Conservation (phyloP, 768 basidiomycete genomes). For the Lactarius akahatsu region DNA sequence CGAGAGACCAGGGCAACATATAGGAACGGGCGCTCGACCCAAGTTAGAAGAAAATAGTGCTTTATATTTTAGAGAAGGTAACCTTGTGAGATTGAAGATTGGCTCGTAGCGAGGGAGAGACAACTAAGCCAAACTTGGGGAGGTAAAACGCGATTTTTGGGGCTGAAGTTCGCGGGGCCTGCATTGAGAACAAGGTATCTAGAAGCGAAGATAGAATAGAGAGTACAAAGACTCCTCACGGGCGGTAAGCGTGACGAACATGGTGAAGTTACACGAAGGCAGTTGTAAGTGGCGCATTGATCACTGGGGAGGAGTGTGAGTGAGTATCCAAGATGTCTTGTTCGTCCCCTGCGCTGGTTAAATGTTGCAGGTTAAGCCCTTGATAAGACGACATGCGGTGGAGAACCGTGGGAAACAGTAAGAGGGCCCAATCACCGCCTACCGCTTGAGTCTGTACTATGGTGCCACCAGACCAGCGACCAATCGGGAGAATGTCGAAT, state of each 20-base stretch:
- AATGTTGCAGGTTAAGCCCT: neutral
- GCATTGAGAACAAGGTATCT: constrained; percentile 14
- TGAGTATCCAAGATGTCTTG: neutral
- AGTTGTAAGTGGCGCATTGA: neutral
- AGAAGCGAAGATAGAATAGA: neutral
- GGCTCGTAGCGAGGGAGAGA: constrained; percentile 5
- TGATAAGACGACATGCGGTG: neutral
- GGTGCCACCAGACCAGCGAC: neutral
- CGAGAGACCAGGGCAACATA: neutral
- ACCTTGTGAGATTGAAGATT: neutral
- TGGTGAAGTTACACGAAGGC: neutral
- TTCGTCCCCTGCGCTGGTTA: neutral
- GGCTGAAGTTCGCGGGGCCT: neutral
- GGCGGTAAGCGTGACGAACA: neutral
- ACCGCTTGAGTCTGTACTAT: neutral
- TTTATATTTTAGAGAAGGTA: constrained; percentile 1
- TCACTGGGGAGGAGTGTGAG: neutral
- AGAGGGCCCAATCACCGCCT: neutral
- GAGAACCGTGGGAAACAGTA: neutral
- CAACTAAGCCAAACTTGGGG: neutral
- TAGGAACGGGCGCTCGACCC: neutral
- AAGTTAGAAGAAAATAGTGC: neutral
- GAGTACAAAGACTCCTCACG: constrained; percentile 7
- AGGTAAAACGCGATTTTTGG: neutral
- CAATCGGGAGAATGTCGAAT: constrained; percentile 3